These are phyloP conservation scores for Colletotrichum orbiculare DNA, from an alignment of 2,329 filamentous ascomycete genomes.

Conservation along the genomic window DNA sequence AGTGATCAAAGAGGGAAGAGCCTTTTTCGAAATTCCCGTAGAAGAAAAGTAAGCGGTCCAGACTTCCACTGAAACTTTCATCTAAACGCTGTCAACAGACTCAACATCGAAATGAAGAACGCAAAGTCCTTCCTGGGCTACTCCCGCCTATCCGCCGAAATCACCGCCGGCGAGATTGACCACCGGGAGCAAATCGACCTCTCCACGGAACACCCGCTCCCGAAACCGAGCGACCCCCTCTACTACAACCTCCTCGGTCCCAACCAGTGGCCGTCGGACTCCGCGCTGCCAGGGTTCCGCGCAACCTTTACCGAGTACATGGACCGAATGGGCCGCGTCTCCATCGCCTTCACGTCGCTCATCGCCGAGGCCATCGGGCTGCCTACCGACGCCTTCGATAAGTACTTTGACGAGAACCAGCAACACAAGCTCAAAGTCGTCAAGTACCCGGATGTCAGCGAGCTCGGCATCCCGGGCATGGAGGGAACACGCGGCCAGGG, in stretches of 20 bases:
- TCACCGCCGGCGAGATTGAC: constrained; percentile 80
- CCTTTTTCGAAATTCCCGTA: constrained; percentile 80
- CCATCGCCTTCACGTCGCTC: constrained; percentile 79
- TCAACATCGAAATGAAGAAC: constrained; percentile 79
- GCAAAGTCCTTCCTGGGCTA: constrained; percentile 78
- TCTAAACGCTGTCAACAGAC: constrained; percentile 48
- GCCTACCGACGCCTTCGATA: constrained; percentile 74
- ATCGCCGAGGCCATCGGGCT: constrained; percentile 87
- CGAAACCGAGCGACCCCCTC: constrained; percentile 69
- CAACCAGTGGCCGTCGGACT: constrained; percentile 80
- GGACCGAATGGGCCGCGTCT: constrained; percentile 76
- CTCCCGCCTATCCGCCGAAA: constrained; percentile 72
- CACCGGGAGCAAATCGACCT: constrained; percentile 90
- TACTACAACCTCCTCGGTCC: constrained; percentile 83
- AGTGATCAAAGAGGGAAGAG: constrained; percentile 75
- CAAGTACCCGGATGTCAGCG: constrained; percentile 81
- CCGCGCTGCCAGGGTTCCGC: constrained; percentile 74
- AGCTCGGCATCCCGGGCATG: constrained; percentile 59
- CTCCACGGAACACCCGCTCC: constrained; percentile 79
- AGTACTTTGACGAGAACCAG: constrained; percentile 79
- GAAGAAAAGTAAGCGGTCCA: constrained; percentile 73
- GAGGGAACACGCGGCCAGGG: constrained; percentile 61
- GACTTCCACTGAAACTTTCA: background rate
- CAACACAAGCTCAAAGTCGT: constrained; percentile 94
- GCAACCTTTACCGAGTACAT: constrained; percentile 80